Conservation (phyloP, 768 basidiomycete genomes). For the Tephrocybe sp. region DNA sequence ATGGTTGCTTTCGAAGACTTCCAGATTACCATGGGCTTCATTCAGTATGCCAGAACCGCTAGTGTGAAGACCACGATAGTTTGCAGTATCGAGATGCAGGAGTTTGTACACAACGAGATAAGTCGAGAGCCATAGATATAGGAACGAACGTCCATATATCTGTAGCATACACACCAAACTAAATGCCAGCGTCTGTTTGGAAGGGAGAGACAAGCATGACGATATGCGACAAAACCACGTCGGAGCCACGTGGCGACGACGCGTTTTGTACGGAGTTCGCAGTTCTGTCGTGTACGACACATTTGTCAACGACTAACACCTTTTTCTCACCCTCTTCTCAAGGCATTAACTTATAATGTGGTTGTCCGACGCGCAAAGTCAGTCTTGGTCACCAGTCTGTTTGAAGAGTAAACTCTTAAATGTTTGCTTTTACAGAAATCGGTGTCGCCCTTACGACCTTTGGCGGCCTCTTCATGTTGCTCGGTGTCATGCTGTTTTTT, state of each 20-base stretch:
- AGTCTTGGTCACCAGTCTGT: conserved; percentile 15
- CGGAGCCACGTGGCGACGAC: conserved; percentile 16
- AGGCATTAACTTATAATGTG: conserved; percentile 41
- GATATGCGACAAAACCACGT: too few relatives aligned
- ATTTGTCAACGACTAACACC: not conserved
- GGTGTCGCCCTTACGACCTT: conserved; percentile 96
- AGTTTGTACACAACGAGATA: too few relatives aligned
- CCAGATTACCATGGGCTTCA: not conserved
- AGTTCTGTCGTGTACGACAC: conserved; percentile 11
- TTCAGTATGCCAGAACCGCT: too few relatives aligned
- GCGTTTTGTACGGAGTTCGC: conserved; percentile 16
- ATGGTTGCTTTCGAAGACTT: not conserved
- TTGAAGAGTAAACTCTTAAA: not conserved
- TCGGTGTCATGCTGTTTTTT: conserved; percentile 95
- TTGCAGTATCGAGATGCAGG: too few relatives aligned
- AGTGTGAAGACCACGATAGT: too few relatives aligned
- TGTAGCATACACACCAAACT: too few relatives aligned
- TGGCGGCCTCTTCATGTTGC: conserved; percentile 92
- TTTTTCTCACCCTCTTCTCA: conserved; percentile 3
- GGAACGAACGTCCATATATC: too few relatives aligned
- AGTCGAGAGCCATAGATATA: too few relatives aligned
- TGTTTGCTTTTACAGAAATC: conserved; percentile 58
- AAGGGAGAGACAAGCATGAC: too few relatives aligned
- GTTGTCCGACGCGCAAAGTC: conserved; percentile 67
- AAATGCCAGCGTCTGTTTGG: too few relatives aligned